Evolutionary conservation across 2,329 filamentous ascomycete genomes (phyloP), one percentile per base, ranked within the genome.

Genomic region (Bipolaris cookei): DNA sequence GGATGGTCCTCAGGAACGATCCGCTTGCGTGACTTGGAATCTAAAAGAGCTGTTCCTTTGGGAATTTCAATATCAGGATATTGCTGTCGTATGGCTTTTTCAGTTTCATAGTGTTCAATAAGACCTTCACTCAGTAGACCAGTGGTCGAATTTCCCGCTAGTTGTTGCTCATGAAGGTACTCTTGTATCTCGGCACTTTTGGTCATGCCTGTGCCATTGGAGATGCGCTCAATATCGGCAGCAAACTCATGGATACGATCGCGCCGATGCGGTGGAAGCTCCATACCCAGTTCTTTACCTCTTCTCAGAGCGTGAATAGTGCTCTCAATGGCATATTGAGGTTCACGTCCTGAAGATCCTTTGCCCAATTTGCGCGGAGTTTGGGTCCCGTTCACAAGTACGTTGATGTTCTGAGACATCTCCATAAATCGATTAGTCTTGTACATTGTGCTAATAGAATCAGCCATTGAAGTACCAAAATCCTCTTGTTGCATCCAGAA

Each of bases 401-500:
- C 57, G 3, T 88, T 75, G 66, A 82, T 84, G 4, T 88, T 82
- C 51, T 83, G 84, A n/a, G 81, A 73, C 3, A 89, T 75, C 63
- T 92, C 88, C 1, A 84, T 80, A 50, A 89, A 81, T 4, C 90
- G 71, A 4, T 84, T 81, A 20, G 81, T 72, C 43, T 86, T 87
- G 39, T 77, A 82, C n/a, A 88, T 84, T 1, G 79, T 74, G 32
- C 79, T 74, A 2, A 90, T 70, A 1, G 65, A 79, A 77, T 50
- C 84, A 0, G 93, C 89, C 6, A 97, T 56, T 1, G 91, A 64
- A 1, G 74, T 60, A 6, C 76, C 67, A 62, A 86, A 86, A 54
- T 91, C 88, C 0, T 84, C 79, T 41, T 88, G 80, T 1, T 84
- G 82, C 3, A 88, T 69, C 88, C 92, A 93, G 37, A 93, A 72